These are phyloP conservation scores for Tetrahymena elliotti DNA, from an alignment of 73 alveolate genomes.

Conservation along the genomic window DNA sequence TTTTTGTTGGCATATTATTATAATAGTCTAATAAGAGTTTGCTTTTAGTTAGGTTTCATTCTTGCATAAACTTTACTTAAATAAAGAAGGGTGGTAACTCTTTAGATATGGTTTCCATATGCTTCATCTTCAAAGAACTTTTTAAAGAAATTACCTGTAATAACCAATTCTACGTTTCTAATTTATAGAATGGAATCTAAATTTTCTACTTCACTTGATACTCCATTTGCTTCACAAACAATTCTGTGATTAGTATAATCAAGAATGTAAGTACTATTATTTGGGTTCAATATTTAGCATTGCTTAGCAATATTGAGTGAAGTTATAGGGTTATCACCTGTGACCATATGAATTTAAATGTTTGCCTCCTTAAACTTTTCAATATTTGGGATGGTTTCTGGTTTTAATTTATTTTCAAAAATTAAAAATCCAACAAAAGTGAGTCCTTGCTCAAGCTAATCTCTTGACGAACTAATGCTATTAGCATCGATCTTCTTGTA, in stretches of 20 bases:
- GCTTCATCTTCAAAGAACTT: neutral
- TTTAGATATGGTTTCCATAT: neutral
- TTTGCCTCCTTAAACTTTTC: conserved; percentile 1
- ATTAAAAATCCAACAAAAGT: conserved; percentile 69
- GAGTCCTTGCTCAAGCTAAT: conserved; percentile 58
- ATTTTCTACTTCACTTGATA: neutral
- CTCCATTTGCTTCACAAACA: neutral
- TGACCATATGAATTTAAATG: conserved; percentile 35
- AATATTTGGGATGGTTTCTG: conserved; percentile 43
- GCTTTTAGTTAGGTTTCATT: conserved; percentile 80
- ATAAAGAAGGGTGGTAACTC: neutral
- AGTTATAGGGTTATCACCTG: conserved; percentile 56
- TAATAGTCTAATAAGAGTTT: conserved; percentile 54
- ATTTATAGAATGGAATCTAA: neutral
- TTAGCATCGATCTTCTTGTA: conserved; percentile 36
- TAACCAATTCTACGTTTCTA: neutral
- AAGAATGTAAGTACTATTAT: neutral
- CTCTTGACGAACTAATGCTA: conserved; percentile 48
- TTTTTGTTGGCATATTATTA: conserved; percentile 34
- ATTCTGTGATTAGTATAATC: neutral
- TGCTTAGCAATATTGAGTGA: conserved; percentile 38
- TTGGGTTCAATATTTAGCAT: neutral
- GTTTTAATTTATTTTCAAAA: conserved; percentile 69
- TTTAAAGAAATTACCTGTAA: conserved; percentile 22
- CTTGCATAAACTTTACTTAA: conserved; percentile 66